Evolutionary conservation across 148 eudicot species (phyloP).

Genomic region (Camellia lanceoleosa): DNA sequence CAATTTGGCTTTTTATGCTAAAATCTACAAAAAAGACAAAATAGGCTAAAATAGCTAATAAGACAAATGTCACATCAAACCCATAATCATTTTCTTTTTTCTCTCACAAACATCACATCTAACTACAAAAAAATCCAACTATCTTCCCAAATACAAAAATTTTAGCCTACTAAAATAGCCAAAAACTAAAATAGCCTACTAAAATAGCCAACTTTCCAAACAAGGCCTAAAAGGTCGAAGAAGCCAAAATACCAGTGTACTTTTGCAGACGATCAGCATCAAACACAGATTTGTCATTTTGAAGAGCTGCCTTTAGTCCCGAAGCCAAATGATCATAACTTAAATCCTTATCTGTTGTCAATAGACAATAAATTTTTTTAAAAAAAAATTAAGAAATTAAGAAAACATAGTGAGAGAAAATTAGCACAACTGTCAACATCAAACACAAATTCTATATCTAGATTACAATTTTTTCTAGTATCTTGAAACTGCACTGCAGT

Average conservation of each 20-base stretch:
- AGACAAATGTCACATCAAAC: too few species aligned
- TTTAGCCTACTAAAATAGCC: too few species aligned
- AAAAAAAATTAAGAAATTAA: neutral
- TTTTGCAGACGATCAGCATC: slow-evolving; percentile 52
- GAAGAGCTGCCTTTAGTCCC: slow-evolving; percentile 68
- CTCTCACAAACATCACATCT: too few species aligned
- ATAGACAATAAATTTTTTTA: too few species aligned
- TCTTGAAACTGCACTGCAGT: neutral
- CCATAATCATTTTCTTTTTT: too few species aligned
- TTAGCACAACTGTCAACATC: neutral
- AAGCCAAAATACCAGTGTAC: slow-evolving; percentile 12
- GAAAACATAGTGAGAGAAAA: slow-evolving; percentile 5
- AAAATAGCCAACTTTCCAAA: too few species aligned
- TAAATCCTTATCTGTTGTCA: slow-evolving; percentile 60
- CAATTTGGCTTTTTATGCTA: too few species aligned
- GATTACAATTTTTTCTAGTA: neutral
- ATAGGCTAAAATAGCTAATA: too few species aligned
- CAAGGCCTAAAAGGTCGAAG: neutral
- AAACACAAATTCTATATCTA: neutral
- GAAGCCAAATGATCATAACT: slow-evolving; percentile 70
- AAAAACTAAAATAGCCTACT: too few species aligned
- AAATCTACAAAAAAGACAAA: too few species aligned
- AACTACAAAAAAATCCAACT: too few species aligned
- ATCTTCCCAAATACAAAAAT: too few species aligned
- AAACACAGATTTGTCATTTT: slow-evolving; percentile 68